A percentile compares a stretch with the other conserved stretches of the same genome.
Conservation (phyloP, 2,329 filamentous ascomycete species). For the Colletotrichum sp. region DNA sequence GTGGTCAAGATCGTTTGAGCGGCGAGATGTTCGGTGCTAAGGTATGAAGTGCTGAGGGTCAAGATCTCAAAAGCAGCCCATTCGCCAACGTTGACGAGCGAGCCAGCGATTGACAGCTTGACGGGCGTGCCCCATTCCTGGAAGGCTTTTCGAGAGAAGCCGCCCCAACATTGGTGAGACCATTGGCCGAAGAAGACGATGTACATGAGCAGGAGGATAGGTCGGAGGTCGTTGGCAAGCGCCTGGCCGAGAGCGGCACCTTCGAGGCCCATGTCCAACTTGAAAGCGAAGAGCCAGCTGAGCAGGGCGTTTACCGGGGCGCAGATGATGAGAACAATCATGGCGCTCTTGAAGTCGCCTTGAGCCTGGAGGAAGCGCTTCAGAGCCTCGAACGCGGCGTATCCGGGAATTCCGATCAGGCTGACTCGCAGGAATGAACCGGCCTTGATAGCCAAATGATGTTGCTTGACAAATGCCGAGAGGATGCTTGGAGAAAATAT, state of each 20-base stretch:
- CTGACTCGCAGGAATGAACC: constrained; percentile 53
- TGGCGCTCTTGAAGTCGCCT: constrained; percentile 55
- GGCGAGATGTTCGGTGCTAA: constrained; percentile 46
- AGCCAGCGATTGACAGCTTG: constrained; percentile 42
- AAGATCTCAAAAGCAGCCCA: constrained; percentile 49
- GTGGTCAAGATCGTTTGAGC: constrained; percentile 47
- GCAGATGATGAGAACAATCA: constrained; percentile 50
- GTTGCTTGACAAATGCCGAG: constrained; percentile 49
- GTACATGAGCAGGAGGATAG: constrained; percentile 51
- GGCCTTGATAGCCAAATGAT: constrained; percentile 50
- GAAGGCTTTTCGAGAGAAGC: constrained; percentile 39
- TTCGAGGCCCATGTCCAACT: constrained; percentile 47
- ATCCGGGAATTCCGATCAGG: constrained; percentile 55
- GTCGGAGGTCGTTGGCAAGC: constrained; percentile 52
- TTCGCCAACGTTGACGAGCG: constrained; percentile 44
- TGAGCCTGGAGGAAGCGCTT: constrained; percentile 62
- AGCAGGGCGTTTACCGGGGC: constrained; percentile 52
- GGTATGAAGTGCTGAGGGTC: constrained; percentile 48
- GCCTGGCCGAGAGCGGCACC: constrained; percentile 57
- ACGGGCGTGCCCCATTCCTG: constrained; percentile 45
- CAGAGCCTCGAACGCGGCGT: constrained; percentile 57
- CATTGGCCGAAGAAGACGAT: constrained; percentile 45
- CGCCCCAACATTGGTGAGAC: constrained; percentile 49
- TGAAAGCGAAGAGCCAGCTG: constrained; percentile 53
- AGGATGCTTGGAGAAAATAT: constrained; percentile 51